Evolutionary conservation across 257 asterid genomes (phyloP).

Genomic region (Solanum megistacrolobum): DNA sequence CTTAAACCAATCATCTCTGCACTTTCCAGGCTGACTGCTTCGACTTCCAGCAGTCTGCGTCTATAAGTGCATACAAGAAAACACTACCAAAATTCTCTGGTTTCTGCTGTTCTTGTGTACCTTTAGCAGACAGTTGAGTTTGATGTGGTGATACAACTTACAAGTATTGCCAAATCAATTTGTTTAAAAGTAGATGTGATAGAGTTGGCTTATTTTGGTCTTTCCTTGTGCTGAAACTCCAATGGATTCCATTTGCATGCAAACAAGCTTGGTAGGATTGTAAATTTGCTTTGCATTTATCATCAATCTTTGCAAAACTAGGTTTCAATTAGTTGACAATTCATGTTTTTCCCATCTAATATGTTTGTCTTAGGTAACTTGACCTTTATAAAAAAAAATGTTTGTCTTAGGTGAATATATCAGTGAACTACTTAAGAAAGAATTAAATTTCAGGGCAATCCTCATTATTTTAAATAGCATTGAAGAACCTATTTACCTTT

Average conservation of each 20-base stretch:
- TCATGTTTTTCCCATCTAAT: too few species aligned
- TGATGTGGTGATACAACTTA: background rate
- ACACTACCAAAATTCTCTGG: background rate
- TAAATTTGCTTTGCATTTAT: background rate
- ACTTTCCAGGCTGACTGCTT: slow-evolving; percentile 20
- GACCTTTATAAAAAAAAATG: too few species aligned
- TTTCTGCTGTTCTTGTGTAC: background rate
- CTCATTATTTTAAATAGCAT: background rate
- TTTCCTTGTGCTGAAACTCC: background rate
- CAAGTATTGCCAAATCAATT: background rate
- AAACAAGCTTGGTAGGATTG: too few species aligned
- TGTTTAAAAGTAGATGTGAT: too few species aligned
- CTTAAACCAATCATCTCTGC: slow-evolving; percentile 2
- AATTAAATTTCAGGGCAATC: background rate
- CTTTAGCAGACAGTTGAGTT: background rate
- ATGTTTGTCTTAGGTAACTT: too few species aligned
- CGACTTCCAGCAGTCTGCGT: slow-evolving; percentile 3
- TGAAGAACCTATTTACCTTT: background rate
- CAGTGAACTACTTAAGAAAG: background rate
- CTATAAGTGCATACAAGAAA: background rate
- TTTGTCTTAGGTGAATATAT: background rate
- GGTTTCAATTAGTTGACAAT: too few species aligned
- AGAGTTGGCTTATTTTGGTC: too few species aligned
- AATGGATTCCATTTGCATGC: too few species aligned
- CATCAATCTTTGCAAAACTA: background rate